Percentiles rank a stretch among this genome's conserved stretches.
phyloP scores from a whole-genome alignment of 2,329 filamentous ascomycete species.

The Fusarium sp. region DNA sequence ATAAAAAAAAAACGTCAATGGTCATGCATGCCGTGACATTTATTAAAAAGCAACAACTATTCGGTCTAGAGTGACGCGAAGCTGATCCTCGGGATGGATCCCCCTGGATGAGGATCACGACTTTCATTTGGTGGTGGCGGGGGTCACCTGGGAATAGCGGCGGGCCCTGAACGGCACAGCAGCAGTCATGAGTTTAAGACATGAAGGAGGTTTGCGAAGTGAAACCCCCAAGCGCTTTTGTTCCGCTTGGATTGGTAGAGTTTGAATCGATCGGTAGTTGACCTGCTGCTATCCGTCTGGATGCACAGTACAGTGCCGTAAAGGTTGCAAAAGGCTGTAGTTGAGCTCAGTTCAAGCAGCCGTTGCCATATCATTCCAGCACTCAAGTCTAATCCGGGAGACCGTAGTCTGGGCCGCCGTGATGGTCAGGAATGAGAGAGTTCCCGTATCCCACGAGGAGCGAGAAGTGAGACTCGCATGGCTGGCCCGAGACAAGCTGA shows the following conservation, averaged over 20 bases:
- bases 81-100: constrained; percentile 21
- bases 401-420: constrained; percentile 6
- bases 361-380: constrained; percentile 8
- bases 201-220: constrained; percentile 11
- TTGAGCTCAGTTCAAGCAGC: background rate
- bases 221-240: constrained; percentile 4
- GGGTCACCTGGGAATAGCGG: constrained; percentile 18
- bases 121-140: constrained; percentile 33
- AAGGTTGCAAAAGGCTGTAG: constrained; percentile 2
- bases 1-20: background rate
- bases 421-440: constrained; percentile 14
- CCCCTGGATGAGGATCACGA: background rate
- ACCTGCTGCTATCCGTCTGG: constrained; percentile 14
- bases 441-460: constrained; percentile 7
- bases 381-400: background rate
- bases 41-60: constrained; percentile 12
- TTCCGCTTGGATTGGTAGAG: constrained; percentile 18
- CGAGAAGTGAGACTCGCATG: constrained; percentile 29
- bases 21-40: constrained; percentile 10
- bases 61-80: constrained; percentile 16
- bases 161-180: background rate
- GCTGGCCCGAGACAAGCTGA: constrained; percentile 34
- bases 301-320: constrained; percentile 1
- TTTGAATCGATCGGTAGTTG: constrained; percentile 6
- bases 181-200: constrained; percentile 6